Conservation (phyloP, 176 grass and related monocot genomes). For the Lolium perenne region DNA sequence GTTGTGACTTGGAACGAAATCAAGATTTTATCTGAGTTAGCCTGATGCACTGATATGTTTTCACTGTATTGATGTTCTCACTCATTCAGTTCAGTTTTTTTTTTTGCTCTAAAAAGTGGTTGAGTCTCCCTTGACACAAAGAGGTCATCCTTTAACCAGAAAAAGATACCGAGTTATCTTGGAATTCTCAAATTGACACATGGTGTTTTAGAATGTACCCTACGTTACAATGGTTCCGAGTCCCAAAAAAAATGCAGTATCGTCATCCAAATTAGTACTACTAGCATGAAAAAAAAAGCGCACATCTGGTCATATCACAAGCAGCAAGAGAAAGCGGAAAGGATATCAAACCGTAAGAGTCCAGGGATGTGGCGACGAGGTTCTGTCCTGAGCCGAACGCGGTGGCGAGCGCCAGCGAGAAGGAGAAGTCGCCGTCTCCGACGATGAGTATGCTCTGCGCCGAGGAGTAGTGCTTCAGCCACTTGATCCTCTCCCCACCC, state of each 20-base stretch:
- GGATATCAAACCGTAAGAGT: neutral
- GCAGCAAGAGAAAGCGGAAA: too few relatives aligned
- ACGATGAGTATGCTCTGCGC: neutral
- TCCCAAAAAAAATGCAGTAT: too few relatives aligned
- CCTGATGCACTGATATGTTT: neutral
- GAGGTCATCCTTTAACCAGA: neutral
- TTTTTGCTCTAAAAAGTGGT: neutral
- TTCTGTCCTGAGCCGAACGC: neutral
- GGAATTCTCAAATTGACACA: neutral
- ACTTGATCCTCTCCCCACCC: neutral
- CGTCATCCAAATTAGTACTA: too few relatives aligned
- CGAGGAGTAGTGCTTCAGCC: neutral
- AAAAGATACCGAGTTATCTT: too few relatives aligned
- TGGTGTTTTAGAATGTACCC: neutral
- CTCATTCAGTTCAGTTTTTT: neutral
- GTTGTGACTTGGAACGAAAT: conserved; percentile 12
- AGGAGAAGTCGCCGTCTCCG: neutral
- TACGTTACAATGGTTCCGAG: neutral
- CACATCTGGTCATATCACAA: too few relatives aligned
- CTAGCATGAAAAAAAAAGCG: too few relatives aligned
- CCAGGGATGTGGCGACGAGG: neutral
- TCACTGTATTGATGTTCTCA: neutral
- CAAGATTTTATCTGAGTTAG: neutral
- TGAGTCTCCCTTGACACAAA: neutral
- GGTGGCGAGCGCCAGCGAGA: neutral